Evolutionary conservation across 768 basidiomycete species (phyloP).

Genomic region (Calocybe cyanea): DNA sequence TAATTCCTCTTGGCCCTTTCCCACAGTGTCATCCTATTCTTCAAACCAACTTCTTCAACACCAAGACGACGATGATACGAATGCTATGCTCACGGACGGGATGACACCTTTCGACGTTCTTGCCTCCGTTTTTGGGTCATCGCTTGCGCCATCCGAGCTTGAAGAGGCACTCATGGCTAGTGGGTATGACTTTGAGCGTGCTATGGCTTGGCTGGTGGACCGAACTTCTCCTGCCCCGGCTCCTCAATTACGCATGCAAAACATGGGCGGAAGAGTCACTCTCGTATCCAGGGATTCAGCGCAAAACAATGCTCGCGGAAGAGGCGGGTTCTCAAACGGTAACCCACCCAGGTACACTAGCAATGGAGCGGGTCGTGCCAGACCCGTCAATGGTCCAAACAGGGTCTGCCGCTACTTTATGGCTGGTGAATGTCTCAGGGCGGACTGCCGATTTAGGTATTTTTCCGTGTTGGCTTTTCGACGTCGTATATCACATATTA

Average conservation of each 20-base stretch:
- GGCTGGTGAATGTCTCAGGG: constrained; percentile 91
- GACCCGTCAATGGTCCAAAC: constrained; percentile 58
- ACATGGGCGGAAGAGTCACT: constrained; percentile 65
- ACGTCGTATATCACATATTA: neutral
- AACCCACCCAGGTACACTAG: constrained; percentile 40
- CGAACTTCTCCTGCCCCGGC: constrained; percentile 45
- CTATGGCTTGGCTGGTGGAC: constrained; percentile 94
- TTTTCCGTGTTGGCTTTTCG: constrained; percentile 20
- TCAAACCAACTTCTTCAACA: constrained; percentile 15
- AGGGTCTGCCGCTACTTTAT: constrained; percentile 96
- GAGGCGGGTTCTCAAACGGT: constrained; percentile 25
- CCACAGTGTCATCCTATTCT: constrained; percentile 20
- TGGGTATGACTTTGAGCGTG: constrained; percentile 91
- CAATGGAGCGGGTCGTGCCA: constrained; percentile 37
- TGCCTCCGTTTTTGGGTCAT: constrained; percentile 87
- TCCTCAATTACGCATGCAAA: constrained; percentile 50
- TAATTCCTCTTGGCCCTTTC: constrained; percentile 20
- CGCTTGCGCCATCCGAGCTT: constrained; percentile 84
- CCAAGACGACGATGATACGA: too few species aligned
- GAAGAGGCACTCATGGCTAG: constrained; percentile 88
- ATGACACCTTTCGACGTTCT: constrained; percentile 99
- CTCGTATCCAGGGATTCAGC: constrained; percentile 56
- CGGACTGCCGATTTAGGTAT: constrained; percentile 97
- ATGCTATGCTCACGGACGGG: constrained; percentile 60
- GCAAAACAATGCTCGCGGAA: constrained; percentile 39